These are phyloP conservation scores for Capsicum chinense DNA, from an alignment of 257 asterid genomes.

Conservation along the genomic window DNA sequence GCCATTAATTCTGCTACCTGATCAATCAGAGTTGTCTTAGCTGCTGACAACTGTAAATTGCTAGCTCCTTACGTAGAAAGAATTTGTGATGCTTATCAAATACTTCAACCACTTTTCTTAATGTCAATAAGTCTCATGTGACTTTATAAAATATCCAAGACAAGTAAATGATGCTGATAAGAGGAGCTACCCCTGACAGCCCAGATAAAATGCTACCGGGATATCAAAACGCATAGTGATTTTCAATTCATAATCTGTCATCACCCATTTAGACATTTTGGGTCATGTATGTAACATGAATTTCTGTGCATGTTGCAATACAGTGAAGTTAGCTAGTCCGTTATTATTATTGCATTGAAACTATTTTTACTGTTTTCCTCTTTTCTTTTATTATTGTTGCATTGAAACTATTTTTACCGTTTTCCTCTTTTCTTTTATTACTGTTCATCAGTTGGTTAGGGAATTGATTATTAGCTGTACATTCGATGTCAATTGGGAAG, in stretches of 20 bases:
- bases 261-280: background rate
- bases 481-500: no score
- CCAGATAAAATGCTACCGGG: background rate
- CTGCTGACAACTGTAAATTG: conserved; percentile 11
- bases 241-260: background rate
- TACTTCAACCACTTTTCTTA: background rate
- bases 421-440: no score
- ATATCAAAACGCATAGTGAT: background rate
- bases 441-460: no score
- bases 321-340: no score
- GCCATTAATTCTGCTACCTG: conserved; percentile 98
- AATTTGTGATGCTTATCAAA: background rate
- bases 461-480: no score
- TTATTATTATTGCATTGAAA: no score
- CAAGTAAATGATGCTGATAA: background rate
- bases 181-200: background rate
- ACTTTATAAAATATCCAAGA: background rate
- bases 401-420: no score
- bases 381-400: no score
- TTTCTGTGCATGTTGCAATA: background rate
- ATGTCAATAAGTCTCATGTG: background rate
- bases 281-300: background rate
- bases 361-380: no score
- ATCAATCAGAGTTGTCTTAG: conserved; percentile 33
- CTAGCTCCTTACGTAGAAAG: background rate